Conservation (phyloP, 75 land plant species). For the Sequoia sempervirens region DNA sequence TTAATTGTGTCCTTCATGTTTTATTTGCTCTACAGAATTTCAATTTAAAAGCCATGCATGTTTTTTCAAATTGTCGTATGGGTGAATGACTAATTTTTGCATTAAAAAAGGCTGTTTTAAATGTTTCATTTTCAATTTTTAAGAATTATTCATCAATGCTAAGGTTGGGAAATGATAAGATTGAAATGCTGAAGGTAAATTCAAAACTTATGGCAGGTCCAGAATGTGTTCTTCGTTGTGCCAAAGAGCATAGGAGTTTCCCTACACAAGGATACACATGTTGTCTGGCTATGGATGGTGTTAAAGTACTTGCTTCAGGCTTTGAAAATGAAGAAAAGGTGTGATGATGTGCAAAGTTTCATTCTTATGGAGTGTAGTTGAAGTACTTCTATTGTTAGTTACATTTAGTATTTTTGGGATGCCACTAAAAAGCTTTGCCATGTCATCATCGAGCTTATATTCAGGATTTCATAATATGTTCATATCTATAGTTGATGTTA, state of each 20-base stretch:
- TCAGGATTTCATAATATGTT: neutral
- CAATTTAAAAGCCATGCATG: neutral
- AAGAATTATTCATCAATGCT: neutral
- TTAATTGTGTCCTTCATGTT: neutral
- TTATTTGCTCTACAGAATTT: neutral
- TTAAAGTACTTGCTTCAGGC: conserved; percentile 79
- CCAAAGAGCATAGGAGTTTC: conserved; percentile 58
- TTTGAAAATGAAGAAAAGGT: conserved; percentile 80
- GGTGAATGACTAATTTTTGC: neutral
- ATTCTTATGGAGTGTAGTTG: neutral
- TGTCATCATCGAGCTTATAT: neutral
- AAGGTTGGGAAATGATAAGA: neutral
- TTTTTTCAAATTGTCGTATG: neutral
- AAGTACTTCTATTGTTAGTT: neutral
- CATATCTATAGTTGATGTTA: neutral
- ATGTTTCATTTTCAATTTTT: neutral
- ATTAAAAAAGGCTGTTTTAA: neutral
- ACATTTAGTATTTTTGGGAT: neutral
- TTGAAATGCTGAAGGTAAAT: neutral
- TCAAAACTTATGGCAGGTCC: conserved; percentile 49
- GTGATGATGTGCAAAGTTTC: neutral
- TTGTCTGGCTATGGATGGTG: conserved; percentile 92
- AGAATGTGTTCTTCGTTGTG: conserved; percentile 82
- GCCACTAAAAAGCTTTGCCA: neutral
- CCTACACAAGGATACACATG: conserved; percentile 78